phyloP scores from a whole-genome alignment of 108 stramenopile genomes.

The Cyclotella cryptica region DNA sequence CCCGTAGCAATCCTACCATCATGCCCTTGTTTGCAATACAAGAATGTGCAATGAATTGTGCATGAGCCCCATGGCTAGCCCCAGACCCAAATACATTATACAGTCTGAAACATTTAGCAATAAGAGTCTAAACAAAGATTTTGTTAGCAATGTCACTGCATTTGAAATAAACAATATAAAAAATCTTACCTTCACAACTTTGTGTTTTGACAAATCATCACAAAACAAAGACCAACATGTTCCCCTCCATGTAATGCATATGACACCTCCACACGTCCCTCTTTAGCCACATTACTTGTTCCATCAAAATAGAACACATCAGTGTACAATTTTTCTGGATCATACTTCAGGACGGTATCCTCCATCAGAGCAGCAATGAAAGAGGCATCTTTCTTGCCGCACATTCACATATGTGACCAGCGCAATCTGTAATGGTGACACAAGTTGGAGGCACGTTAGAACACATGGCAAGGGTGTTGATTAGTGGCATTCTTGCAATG shows the following conservation, averaged over 20 bases:
- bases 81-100: no score
- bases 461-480: background rate
- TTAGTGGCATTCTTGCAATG: background rate
- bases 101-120: slow-evolving; percentile 13
- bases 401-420: slow-evolving; percentile 21
- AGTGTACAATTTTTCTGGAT: slow-evolving; percentile 4
- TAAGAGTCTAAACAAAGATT: slow-evolving; percentile 5
- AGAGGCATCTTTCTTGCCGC: slow-evolving; percentile 32
- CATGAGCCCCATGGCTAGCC: slow-evolving; percentile 12
- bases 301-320: slow-evolving; percentile 43
- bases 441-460: no score
- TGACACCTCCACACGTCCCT: slow-evolving; percentile 3
- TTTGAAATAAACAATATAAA: background rate
- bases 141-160: background rate
- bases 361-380: slow-evolving; percentile 21
- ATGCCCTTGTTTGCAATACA: background rate
- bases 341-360: slow-evolving; percentile 15
- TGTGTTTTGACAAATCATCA: background rate
- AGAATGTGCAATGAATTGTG: no score
- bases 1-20: slow-evolving; percentile 2
- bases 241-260: slow-evolving; percentile 26
- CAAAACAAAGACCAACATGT: slow-evolving; percentile 24
- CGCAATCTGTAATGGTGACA: slow-evolving; percentile 21
- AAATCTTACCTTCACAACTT: background rate
- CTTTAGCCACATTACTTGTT: slow-evolving; percentile 28